phyloP scores from a whole-genome alignment of 2,329 filamentous ascomycete genomes.

The Xylariomycetidae sp. region DNA sequence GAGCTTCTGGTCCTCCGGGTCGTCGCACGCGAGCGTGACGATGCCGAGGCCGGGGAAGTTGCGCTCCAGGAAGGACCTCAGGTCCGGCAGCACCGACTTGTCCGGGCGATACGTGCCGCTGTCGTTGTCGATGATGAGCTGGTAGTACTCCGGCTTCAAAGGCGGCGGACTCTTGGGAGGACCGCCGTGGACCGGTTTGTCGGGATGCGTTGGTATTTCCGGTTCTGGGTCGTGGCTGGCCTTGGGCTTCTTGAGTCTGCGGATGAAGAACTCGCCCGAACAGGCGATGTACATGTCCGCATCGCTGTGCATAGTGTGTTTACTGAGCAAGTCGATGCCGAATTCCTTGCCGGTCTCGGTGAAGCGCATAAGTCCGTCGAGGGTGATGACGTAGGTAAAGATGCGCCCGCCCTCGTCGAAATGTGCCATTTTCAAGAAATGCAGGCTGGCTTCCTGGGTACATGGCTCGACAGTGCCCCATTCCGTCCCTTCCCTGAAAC shows the following conservation, averaged over 20 bases:
- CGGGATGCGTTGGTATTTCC: slow-evolving; percentile 44
- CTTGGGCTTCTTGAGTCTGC: slow-evolving; percentile 52
- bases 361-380: slow-evolving; percentile 82
- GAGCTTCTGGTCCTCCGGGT: slow-evolving; percentile 64
- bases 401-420: slow-evolving; percentile 80
- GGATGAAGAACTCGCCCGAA: slow-evolving; percentile 88
- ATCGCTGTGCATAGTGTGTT: slow-evolving; percentile 96
- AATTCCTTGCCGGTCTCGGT: slow-evolving; percentile 96
- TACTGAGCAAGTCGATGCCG: slow-evolving; percentile 85
- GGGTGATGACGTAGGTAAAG: slow-evolving; percentile 86
- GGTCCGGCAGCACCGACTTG: slow-evolving; percentile 62
- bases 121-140: slow-evolving; percentile 92
- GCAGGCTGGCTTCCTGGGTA: slow-evolving; percentile 63
- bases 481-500: slow-evolving; percentile 71
- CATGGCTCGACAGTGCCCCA: slow-evolving; percentile 63
- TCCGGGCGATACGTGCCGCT: slow-evolving; percentile 90
- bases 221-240: slow-evolving; percentile 37
- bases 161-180: slow-evolving; percentile 39
- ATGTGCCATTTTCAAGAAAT: slow-evolving; percentile 81
- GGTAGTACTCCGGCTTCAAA: slow-evolving; percentile 55
- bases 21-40: slow-evolving; percentile 70
- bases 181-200: slow-evolving; percentile 37
- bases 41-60: slow-evolving; percentile 77
- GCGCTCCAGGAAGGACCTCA: slow-evolving; percentile 62
- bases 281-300: slow-evolving; percentile 88